Evolutionary conservation across 2,329 filamentous ascomycete genomes (phyloP), one percentile per base, ranked within the genome.

Genomic region (Cercospora nicotianae): DNA sequence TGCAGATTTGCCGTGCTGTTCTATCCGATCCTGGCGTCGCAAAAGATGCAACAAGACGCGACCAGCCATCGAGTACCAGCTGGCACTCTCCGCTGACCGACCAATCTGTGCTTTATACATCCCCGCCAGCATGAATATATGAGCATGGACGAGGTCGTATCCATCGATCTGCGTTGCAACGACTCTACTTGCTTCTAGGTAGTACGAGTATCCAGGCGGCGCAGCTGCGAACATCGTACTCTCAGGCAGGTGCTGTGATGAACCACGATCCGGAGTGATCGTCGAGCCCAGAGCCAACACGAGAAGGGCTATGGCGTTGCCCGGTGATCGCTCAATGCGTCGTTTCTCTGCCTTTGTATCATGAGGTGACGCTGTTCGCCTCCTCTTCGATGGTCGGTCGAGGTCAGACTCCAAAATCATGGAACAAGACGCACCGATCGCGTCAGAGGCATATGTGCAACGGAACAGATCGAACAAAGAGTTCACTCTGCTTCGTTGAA

Each of bases 51-150:
- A 88, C 61, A 84, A 84, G 10, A 85, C 83, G 63, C 85, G 80
- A 64, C 86, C 86, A 10, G 87, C 87, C 69, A 84, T 83, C 62
- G 81, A 83, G 68, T 89, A 89, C 86, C 87, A 90, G 64, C 82
- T 85, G 80, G 87, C 93, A 75, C 94, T 97, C 76, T 96, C 92
- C 72, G 96, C 82, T 0, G 94, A 90, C 61, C 94, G 87, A 0
- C 89, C 93, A 33, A 97, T 82, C 77, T 97, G 94, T 2, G 92
- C 93, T 69, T 93, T 89, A 76, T 96, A 98, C 3, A 97, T 81
- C 2, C 92, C 92, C 13, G 92, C 92, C 60, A 97, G 85, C 30
- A 97, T 87, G 72, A 89, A 88, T 1, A 90, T 91, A 77, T 96
- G 93, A 3, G 95, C 91, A 76, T 94, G 90, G 71, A 90, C 89